These are phyloP conservation scores for Corymbia calophylla DNA, from an alignment of 441 rosid species.

Conservation along the genomic window DNA sequence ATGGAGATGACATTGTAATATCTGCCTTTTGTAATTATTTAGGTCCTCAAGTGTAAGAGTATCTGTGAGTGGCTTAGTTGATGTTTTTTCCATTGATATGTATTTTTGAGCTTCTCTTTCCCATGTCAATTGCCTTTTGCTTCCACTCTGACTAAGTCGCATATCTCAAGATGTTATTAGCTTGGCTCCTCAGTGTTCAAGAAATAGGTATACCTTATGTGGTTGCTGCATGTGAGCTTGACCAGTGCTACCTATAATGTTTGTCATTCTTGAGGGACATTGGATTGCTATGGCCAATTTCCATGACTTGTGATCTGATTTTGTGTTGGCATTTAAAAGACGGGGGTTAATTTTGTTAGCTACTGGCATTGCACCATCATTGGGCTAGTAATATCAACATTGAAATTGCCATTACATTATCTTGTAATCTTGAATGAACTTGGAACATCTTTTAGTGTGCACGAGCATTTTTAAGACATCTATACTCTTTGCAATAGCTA, in stretches of 20 bases:
- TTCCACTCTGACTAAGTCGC: neutral
- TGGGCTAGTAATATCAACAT: neutral
- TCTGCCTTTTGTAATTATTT: constrained; percentile 11
- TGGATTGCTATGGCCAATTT: neutral
- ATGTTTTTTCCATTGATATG: neutral
- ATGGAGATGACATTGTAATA: constrained; percentile 3
- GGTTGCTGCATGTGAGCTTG: neutral
- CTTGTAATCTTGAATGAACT: neutral
- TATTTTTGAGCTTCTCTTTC: neutral
- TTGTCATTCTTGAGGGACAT: neutral
- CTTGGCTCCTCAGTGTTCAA: neutral
- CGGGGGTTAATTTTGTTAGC: neutral
- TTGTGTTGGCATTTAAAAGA: neutral
- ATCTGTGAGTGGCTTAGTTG: neutral
- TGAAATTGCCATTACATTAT: neutral
- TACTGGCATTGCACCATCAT: neutral
- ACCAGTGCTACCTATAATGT: neutral
- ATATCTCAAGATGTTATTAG: neutral
- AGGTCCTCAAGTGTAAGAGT: constrained; percentile 9
- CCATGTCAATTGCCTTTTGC: neutral
- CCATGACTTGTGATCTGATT: neutral
- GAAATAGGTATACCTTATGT: neutral
- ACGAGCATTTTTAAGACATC: neutral
- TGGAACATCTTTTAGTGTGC: neutral
- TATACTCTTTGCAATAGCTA: neutral